phyloP scores from a whole-genome alignment of 805 yeast species.

The Schwanniomyces vanrijiae region DNA sequence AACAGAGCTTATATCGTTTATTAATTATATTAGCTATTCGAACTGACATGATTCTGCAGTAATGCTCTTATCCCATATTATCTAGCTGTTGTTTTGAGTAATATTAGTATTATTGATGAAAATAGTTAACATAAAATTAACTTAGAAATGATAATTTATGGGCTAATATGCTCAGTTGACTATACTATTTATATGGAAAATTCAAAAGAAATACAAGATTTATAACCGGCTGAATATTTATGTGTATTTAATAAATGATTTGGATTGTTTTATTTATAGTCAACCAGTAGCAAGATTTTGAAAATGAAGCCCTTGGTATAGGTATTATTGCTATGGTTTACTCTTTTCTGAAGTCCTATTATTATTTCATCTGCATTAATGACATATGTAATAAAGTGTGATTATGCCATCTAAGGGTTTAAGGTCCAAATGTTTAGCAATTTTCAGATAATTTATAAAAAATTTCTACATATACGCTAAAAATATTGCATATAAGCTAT shows the following conservation, averaged over 20 bases:
- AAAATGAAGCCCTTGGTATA: constrained; percentile 10
- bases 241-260: constrained; percentile 22
- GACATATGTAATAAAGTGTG: constrained; percentile 2
- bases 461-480: constrained; percentile 31
- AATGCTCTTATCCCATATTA: constrained; percentile 43
- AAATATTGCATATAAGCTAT: constrained; percentile 42
- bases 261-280: constrained; percentile 24
- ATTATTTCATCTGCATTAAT: not conserved
- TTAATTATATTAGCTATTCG: constrained; percentile 24
- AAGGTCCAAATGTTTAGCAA: constrained; percentile 35
- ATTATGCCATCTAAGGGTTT: constrained; percentile 15
- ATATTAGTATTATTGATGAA: constrained; percentile 25
- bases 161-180: constrained; percentile 30
- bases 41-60: constrained; percentile 43
- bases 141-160: constrained; percentile 49
- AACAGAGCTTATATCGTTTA: not conserved
- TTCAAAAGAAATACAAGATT: constrained; percentile 29
- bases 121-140: constrained; percentile 47
- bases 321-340: constrained; percentile 4
- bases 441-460: constrained; percentile 18
- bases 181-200: constrained; percentile 16
- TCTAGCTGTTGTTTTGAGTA: constrained; percentile 13
- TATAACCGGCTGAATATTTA: constrained; percentile 20
- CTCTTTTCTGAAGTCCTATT: constrained; percentile 1
- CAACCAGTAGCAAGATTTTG: constrained; percentile 18